Percentiles rank a stretch among this genome's conserved stretches.
phyloP scores from a whole-genome alignment of 73 alveolate species.

The Paramecium biaurelia region DNA sequence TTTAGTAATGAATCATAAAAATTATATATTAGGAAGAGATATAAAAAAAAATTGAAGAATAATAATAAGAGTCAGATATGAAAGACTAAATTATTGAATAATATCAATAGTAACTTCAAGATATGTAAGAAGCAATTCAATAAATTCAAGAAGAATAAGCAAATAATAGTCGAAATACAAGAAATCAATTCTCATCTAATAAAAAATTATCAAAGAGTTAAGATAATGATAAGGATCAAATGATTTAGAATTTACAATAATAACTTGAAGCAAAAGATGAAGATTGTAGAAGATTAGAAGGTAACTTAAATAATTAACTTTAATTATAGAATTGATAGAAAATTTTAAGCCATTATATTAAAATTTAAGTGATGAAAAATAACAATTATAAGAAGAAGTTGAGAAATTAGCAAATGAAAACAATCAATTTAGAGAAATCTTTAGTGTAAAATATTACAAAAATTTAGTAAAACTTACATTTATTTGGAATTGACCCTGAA shows the following conservation, averaged over 20 bases:
- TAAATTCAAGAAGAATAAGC: neutral
- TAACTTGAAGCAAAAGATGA: constrained; percentile 33
- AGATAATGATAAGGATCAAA: constrained; percentile 3
- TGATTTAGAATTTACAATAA: neutral
- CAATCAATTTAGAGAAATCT: constrained; percentile 29
- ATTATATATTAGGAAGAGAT: neutral
- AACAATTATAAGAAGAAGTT: neutral
- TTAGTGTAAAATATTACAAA: neutral
- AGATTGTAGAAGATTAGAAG: constrained; percentile 3
- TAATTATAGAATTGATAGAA: neutral
- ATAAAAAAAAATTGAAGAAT: neutral
- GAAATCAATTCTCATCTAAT: neutral
- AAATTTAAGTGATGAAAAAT: constrained; percentile 19
- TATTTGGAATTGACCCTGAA: constrained; percentile 36
- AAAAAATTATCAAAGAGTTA: neutral
- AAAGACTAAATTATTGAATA: constrained; percentile 24
- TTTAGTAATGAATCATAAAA: neutral
- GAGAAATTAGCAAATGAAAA: constrained; percentile 17
- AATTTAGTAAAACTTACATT: constrained; percentile 4
- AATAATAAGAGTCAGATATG: constrained; percentile 25
- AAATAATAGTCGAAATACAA: neutral
- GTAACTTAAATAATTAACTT: neutral
- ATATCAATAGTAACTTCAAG: neutral
- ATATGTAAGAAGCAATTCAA: neutral
- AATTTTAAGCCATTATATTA: neutral